Evolutionary conservation across 257 asterid species (phyloP).

Genomic region (Fraxinus pennsylvanica): DNA sequence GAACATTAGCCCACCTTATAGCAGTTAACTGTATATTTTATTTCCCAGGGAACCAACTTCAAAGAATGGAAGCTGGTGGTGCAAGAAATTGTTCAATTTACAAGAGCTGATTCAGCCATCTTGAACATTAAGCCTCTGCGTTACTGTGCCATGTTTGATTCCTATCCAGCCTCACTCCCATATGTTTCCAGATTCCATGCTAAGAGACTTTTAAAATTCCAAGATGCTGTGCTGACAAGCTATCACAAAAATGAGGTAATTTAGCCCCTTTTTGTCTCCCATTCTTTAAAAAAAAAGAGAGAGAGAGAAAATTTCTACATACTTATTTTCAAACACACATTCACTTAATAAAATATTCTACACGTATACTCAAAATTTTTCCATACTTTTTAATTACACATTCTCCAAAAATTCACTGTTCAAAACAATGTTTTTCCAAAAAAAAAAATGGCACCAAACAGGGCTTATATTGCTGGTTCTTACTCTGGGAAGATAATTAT

Average conservation of each 20-base stretch:
- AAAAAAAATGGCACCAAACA: too few relatives aligned
- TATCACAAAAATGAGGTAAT: slow-evolving; percentile 88
- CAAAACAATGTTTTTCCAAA: too few relatives aligned
- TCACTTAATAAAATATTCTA: too few relatives aligned
- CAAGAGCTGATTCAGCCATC: slow-evolving; percentile 55
- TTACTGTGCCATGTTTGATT: slow-evolving; percentile 68
- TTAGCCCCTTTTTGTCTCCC: neutral
- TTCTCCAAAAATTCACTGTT: too few relatives aligned
- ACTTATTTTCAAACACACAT: too few relatives aligned
- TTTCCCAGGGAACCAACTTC: slow-evolving; percentile 80
- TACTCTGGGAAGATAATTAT: slow-evolving; percentile 19
- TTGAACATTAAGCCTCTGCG: slow-evolving; percentile 71
- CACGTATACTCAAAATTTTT: too few relatives aligned
- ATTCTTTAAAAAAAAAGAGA: too few relatives aligned
- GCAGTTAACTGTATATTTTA: slow-evolving; percentile 36
- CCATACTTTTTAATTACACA: too few relatives aligned
- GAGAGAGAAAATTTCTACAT: too few relatives aligned
- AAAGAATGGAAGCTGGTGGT: slow-evolving; percentile 95
- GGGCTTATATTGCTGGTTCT: neutral
- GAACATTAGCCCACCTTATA: slow-evolving; percentile 19
- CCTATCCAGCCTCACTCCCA: slow-evolving; percentile 78
- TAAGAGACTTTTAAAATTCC: slow-evolving; percentile 82
- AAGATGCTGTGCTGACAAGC: slow-evolving; percentile 84
- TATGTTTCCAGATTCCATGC: slow-evolving; percentile 90
- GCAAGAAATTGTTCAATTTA: slow-evolving; percentile 81